Evolutionary conservation across 2,329 filamentous ascomycete species (phyloP).

Genomic region (Phialophora tarda): DNA sequence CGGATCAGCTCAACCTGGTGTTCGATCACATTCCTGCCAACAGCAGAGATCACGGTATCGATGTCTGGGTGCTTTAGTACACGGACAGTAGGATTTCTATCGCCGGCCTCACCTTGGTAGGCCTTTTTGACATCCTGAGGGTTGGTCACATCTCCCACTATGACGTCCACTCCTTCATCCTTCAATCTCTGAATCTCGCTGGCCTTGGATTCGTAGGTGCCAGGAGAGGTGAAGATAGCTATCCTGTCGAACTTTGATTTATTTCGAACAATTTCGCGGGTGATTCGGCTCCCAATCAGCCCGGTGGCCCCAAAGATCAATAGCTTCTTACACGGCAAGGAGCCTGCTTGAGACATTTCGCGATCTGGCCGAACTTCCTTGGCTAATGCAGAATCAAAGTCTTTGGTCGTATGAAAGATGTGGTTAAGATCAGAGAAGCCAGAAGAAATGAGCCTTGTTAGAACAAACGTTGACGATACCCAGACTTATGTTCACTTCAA

Average conservation of each 20-base stretch:
- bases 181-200: conserved; percentile 55
- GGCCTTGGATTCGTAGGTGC: conserved; percentile 57
- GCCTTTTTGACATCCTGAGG: conserved; percentile 60
- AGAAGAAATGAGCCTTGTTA: background rate
- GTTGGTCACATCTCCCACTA: conserved; percentile 61
- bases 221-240: conserved; percentile 62
- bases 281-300: conserved; percentile 58
- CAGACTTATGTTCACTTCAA: background rate
- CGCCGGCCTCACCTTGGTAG: conserved; percentile 52
- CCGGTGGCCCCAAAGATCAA: conserved; percentile 62
- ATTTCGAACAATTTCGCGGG: conserved; percentile 51
- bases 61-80: conserved; percentile 45
- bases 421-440: background rate
- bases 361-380: background rate
- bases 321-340: conserved; percentile 40
- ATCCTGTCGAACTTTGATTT: conserved; percentile 57
- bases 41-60: conserved; percentile 68
- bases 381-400: background rate
- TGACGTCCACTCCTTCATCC: conserved; percentile 57
- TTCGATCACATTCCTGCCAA: conserved; percentile 66
- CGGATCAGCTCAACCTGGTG: conserved; percentile 66
- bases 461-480: background rate
- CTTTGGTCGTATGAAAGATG: conserved; percentile 1
- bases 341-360: background rate
- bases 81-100: background rate